phyloP scores from a whole-genome alignment of 2,329 filamentous ascomycete species.

The Stagonosporopsis chrysanthemi region DNA sequence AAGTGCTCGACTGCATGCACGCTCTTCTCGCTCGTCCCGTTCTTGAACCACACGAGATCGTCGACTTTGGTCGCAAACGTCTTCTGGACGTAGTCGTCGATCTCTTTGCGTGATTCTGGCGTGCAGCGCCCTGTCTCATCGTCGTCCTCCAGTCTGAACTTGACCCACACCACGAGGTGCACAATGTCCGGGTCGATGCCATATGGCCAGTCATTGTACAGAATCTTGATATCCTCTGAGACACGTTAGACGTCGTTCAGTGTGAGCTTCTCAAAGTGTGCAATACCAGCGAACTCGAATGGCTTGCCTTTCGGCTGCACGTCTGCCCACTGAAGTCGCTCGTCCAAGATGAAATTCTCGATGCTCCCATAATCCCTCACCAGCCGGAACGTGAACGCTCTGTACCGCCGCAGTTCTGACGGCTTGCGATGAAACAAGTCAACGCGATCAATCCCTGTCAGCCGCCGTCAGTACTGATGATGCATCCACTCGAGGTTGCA shows the following conservation, averaged over 20 bases:
- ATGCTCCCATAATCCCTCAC: constrained; percentile 75
- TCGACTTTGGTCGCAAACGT: constrained; percentile 68
- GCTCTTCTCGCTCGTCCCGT: constrained; percentile 85
- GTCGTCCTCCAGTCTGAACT: constrained; percentile 80
- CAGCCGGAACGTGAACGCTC: constrained; percentile 71
- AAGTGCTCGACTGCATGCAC: constrained; percentile 91
- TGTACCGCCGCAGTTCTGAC: constrained; percentile 79
- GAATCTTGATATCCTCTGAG: constrained; percentile 72
- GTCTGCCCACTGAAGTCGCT: constrained; percentile 73
- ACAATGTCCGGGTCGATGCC: constrained; percentile 79
- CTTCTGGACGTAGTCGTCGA: constrained; percentile 73
- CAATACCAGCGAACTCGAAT: constrained; percentile 54
- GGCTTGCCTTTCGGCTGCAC: constrained; percentile 51
- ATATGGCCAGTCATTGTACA: constrained; percentile 95
- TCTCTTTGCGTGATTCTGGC: constrained; percentile 65
- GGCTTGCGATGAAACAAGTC: constrained; percentile 79
- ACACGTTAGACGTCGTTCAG: constrained; percentile 8
- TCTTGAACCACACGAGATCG: constrained; percentile 81
- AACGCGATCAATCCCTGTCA: constrained; percentile 68
- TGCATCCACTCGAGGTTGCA: constrained; percentile 3
- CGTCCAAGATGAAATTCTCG: constrained; percentile 74
- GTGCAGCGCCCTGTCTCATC: constrained; percentile 71
- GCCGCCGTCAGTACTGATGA: constrained; percentile 16
- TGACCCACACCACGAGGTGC: constrained; percentile 92
- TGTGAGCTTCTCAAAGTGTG: background rate